Percentiles rank a stretch among this genome's conserved stretches.
phyloP scores from a whole-genome alignment of 2,329 filamentous ascomycete species.

The Penicillium sp. region DNA sequence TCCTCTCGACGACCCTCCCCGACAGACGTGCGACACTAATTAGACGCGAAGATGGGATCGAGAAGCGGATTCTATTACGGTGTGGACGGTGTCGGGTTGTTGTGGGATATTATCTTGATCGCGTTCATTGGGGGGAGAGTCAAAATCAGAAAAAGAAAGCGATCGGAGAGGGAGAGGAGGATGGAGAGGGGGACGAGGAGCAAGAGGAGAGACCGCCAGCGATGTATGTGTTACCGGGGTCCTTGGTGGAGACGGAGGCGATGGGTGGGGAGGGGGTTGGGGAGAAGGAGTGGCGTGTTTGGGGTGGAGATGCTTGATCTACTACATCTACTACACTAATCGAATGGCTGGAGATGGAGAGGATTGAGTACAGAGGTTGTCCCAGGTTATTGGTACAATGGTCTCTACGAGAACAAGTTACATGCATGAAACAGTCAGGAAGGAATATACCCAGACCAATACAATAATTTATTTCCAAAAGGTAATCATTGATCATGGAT shows the following conservation, averaged over 20 bases:
- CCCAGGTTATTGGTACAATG: not conserved
- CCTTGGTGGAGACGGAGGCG: slow-evolving; percentile 60
- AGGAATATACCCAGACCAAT: not conserved
- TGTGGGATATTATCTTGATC: slow-evolving; percentile 66
- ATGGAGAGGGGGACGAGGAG: slow-evolving; percentile 21
- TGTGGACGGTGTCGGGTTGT: slow-evolving; percentile 65
- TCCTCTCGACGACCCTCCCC: slow-evolving; percentile 54
- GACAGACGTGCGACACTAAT: slow-evolving; percentile 58
- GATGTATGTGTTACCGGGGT: slow-evolving; percentile 65
- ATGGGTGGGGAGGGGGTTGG: slow-evolving; percentile 51
- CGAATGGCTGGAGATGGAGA: not conserved
- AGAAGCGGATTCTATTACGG: slow-evolving; percentile 63
- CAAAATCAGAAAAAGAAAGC: not conserved
- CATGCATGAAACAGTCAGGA: not conserved
- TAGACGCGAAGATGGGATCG: slow-evolving; percentile 65
- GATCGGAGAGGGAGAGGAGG: not conserved
- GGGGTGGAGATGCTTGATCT: slow-evolving; percentile 20
- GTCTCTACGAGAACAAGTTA: not conserved
- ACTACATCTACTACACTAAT: too few species aligned
- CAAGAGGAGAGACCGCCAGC: slow-evolving; percentile 46
- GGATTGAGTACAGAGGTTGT: not conserved
- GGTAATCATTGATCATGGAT: not conserved
- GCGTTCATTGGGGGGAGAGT: slow-evolving; percentile 48
- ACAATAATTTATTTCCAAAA: slow-evolving; percentile 2
- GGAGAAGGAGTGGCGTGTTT: slow-evolving; percentile 42